Evolutionary conservation across 75 land plant genomes (phyloP).

Genomic region (Adiantum capillusveneris): DNA sequence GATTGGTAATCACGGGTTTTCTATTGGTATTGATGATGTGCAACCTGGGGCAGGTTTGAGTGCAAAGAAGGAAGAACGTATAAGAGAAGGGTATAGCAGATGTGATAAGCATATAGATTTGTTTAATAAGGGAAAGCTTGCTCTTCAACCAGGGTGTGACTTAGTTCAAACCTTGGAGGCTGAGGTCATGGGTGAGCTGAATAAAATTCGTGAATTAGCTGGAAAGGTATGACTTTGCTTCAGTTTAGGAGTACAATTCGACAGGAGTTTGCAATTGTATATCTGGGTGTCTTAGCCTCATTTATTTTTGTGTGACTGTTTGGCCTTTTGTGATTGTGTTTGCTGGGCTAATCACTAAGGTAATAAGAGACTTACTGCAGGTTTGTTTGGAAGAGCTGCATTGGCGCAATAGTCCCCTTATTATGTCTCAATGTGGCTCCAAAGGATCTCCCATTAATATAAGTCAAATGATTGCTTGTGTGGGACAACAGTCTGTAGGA

Average conservation of each 20-base stretch:
- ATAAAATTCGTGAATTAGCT: constrained; percentile 58
- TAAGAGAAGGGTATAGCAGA: constrained; percentile 42
- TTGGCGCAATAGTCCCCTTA: constrained; percentile 93
- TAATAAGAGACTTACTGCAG: constrained; percentile 32
- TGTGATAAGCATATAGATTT: constrained; percentile 55
- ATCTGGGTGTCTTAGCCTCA: too few relatives aligned
- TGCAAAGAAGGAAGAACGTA: constrained; percentile 35
- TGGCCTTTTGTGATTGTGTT: too few relatives aligned
- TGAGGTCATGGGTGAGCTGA: constrained; percentile 50
- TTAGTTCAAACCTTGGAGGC: constrained; percentile 78
- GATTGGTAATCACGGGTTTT: constrained; percentile 98
- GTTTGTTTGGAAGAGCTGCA: constrained; percentile 68
- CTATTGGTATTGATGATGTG: constrained; percentile 98
- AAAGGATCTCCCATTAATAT: constrained; percentile 92
- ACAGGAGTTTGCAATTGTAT: too few relatives aligned
- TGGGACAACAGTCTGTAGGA: constrained; percentile 91
- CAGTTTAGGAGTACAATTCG: too few relatives aligned
- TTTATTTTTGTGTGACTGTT: too few relatives aligned
- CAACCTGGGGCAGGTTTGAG: constrained; percentile 61
- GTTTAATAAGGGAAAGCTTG: constrained; percentile 54
- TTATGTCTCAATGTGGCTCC: constrained; percentile 97
- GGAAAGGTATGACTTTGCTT: constrained; percentile 41
- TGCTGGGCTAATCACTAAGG: too few relatives aligned
- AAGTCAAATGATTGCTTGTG: constrained; percentile 96
- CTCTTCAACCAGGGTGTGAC: constrained; percentile 61